phyloP scores from a whole-genome alignment of 768 basidiomycete genomes.

The Macrolepiota dolichaula region DNA sequence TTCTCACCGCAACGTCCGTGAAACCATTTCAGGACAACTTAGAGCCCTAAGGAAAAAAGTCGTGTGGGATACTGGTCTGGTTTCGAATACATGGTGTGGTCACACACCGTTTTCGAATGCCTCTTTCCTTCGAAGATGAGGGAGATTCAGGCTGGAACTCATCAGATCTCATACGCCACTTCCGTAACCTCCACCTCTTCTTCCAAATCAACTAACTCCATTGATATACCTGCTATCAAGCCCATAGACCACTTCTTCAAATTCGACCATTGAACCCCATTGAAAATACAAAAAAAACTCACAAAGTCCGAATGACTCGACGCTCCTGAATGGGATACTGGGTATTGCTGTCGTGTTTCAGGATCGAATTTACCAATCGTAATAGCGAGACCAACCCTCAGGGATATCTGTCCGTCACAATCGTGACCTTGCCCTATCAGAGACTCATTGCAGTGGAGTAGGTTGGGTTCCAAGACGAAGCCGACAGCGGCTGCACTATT shows the following conservation, averaged over 20 bases:
- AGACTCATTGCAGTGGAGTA: no score
- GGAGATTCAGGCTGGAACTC: constrained; percentile 8
- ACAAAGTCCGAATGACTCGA: constrained; percentile 53
- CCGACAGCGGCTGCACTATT: no score
- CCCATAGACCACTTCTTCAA: constrained; percentile 72
- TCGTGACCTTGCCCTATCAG: no score
- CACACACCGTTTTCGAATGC: constrained; percentile 21
- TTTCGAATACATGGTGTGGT: constrained; percentile 21
- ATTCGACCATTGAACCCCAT: constrained; percentile 73
- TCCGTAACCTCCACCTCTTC: constrained; percentile 56
- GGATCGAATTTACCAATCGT: no score
- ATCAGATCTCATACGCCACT: constrained; percentile 29
- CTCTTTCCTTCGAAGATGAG: constrained; percentile 23
- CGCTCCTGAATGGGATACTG: constrained; percentile 53
- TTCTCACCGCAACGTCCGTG: constrained; percentile 44
- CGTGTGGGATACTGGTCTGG: constrained; percentile 29
- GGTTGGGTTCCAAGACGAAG: no score
- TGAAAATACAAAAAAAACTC: constrained; percentile 47
- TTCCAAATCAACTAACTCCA: constrained; percentile 81
- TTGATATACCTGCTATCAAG: constrained; percentile 57
- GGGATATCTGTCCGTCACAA: no score
- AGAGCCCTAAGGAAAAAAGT: constrained; percentile 36
- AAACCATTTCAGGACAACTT: constrained; percentile 31
- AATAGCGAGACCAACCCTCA: no score
- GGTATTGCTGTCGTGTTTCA: no score